These are phyloP conservation scores for Nigrospora oryzae DNA, from an alignment of 2,329 filamentous ascomycete genomes.

Conservation along the genomic window DNA sequence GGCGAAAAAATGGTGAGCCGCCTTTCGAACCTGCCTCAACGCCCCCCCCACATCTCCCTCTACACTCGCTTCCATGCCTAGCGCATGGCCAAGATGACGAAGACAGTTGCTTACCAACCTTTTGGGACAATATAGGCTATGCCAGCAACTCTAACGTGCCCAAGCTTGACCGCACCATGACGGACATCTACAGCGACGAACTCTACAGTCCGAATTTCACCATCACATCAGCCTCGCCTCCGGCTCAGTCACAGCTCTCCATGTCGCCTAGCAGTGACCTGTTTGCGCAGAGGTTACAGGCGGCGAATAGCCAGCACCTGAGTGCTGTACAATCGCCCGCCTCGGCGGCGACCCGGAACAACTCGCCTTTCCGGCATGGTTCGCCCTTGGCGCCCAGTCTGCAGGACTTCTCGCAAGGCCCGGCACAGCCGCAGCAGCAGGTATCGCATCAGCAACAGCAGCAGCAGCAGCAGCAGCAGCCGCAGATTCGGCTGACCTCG, in stretches of 20 bases:
- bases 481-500: slow-evolving; percentile 37
- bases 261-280: slow-evolving; percentile 49
- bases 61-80: slow-evolving; percentile 7
- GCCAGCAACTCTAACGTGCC: slow-evolving; percentile 40
- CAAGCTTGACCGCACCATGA: slow-evolving; percentile 79
- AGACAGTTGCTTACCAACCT: slow-evolving; percentile 60
- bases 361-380: slow-evolving; percentile 73
- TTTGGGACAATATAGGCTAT: slow-evolving; percentile 45
- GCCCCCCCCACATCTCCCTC: background rate
- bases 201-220: slow-evolving; percentile 67
- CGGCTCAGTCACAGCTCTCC: slow-evolving; percentile 32
- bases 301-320: slow-evolving; percentile 67
- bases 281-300: slow-evolving; percentile 69
- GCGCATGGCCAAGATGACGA: slow-evolving; percentile 24
- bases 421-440: slow-evolving; percentile 30
- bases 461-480: slow-evolving; percentile 16
- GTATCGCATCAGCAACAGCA: slow-evolving; percentile 50
- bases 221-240: slow-evolving; percentile 46
- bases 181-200: slow-evolving; percentile 77
- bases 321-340: slow-evolving; percentile 46
- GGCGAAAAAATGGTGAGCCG: slow-evolving; percentile 46
- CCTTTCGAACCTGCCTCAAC: slow-evolving; percentile 4
- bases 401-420: slow-evolving; percentile 31
- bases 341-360: slow-evolving; percentile 47
- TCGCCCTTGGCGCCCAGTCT: slow-evolving; percentile 49